These are phyloP conservation scores for Trichoderma oligosporum DNA, from an alignment of 2,329 filamentous ascomycete species.

Conservation along the genomic window DNA sequence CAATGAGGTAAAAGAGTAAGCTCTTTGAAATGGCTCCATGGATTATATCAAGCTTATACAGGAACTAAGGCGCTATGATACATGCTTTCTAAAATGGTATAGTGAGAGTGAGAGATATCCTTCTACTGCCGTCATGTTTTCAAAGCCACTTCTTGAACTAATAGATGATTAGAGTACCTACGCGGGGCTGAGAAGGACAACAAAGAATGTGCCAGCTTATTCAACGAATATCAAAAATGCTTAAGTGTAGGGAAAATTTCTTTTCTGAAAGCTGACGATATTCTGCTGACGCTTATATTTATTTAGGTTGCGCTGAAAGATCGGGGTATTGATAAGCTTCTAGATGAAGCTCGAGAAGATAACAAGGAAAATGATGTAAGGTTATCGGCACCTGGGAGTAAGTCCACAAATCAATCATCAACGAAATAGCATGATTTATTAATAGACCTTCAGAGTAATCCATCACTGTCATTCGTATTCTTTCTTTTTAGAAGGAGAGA, in stretches of 20 bases:
- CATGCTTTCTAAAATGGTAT: slow-evolving; percentile 98
- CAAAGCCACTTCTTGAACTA: slow-evolving; percentile 16
- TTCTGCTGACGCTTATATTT: background rate
- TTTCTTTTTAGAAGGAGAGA: background rate
- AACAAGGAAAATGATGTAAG: slow-evolving; percentile 78
- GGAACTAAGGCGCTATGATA: slow-evolving; percentile 75
- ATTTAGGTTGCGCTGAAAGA: slow-evolving; percentile 76
- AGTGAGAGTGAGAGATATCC: slow-evolving; percentile 73
- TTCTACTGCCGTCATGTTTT: slow-evolving; percentile 6
- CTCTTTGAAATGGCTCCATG: background rate
- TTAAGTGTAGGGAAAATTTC: slow-evolving; percentile 60
- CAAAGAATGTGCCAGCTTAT: slow-evolving; percentile 78
- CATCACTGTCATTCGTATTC: background rate
- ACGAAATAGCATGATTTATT: background rate
- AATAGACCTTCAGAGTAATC: background rate
- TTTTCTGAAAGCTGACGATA: background rate
- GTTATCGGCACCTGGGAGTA: slow-evolving; percentile 43
- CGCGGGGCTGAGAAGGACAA: slow-evolving; percentile 77
- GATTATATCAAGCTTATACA: background rate
- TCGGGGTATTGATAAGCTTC: slow-evolving; percentile 85
- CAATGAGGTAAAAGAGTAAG: slow-evolving; percentile 92
- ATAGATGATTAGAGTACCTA: slow-evolving; percentile 67
- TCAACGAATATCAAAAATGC: slow-evolving; percentile 85
- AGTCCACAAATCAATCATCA: slow-evolving; percentile 21
- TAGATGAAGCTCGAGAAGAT: slow-evolving; percentile 85